phyloP scores from a whole-genome alignment of 805 yeast species.

The Saturnispora gosingensis region DNA sequence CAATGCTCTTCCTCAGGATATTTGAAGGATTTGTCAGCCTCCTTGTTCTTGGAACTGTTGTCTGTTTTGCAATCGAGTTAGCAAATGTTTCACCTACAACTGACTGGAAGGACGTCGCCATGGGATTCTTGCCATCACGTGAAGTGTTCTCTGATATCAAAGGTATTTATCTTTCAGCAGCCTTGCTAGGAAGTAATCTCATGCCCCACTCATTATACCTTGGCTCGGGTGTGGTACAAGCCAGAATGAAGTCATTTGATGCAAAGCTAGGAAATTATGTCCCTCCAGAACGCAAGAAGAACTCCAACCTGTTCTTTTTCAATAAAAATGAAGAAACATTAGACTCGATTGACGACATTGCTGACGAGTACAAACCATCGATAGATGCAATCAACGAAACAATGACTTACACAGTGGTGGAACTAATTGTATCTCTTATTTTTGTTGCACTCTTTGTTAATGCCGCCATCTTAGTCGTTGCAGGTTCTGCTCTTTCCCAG shows the following conservation, averaged over 20 bases:
- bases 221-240: constrained; percentile 84
- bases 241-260: constrained; percentile 74
- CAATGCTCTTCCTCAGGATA: constrained; percentile 63
- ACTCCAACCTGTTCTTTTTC: constrained; percentile 11
- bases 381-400: constrained; percentile 72
- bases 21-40: constrained; percentile 77
- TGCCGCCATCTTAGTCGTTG: constrained; percentile 81
- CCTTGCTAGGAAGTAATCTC: constrained; percentile 87
- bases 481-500: constrained; percentile 69
- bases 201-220: constrained; percentile 90
- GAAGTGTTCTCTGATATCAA: constrained; percentile 40
- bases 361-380: constrained; percentile 51
- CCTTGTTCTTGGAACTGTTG: constrained; percentile 71
- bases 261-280: constrained; percentile 51
- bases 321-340: constrained; percentile 22
- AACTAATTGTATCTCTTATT: constrained; percentile 70
- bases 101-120: constrained; percentile 47
- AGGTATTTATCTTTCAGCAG: constrained; percentile 73
- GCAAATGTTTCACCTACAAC: constrained; percentile 54
- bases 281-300: constrained; percentile 24
- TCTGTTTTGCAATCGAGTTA: constrained; percentile 76
- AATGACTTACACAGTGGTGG: constrained; percentile 73
- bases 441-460: constrained; percentile 90
- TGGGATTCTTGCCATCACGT: constrained; percentile 56
- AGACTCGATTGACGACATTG: constrained; percentile 30